phyloP scores from a whole-genome alignment of 2,329 filamentous ascomycete species.

The Thielaviopsis musarum region DNA sequence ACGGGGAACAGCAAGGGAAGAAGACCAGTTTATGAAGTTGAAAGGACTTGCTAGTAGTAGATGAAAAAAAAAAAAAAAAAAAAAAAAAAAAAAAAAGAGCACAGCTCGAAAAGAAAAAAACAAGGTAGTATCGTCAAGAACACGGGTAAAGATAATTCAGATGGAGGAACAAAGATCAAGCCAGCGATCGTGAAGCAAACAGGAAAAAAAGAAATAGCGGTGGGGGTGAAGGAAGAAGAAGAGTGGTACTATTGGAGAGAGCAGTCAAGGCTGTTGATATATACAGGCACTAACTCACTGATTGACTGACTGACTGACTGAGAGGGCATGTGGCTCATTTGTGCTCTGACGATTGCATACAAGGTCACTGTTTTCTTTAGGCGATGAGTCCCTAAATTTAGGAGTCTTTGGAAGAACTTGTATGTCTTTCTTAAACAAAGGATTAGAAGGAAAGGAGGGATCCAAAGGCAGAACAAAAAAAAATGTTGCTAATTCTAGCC shows the following conservation, averaged over 20 bases:
- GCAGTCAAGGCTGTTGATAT: no score
- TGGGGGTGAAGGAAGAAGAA: background rate
- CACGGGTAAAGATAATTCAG: background rate
- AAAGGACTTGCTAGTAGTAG: no score
- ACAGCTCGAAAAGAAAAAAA: background rate
- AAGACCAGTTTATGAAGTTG: background rate
- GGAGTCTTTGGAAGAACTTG: no score
- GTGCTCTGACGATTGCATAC: no score
- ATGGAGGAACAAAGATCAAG: background rate
- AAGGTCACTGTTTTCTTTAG: no score
- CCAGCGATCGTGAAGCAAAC: background rate
- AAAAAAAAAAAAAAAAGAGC: background rate
- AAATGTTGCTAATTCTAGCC: no score
- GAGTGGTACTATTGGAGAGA: background rate
- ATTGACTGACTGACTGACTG: no score
- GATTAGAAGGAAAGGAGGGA: no score
- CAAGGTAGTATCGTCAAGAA: background rate
- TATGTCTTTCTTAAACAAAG: no score
- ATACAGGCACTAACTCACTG: no score
- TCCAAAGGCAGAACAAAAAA: background rate
- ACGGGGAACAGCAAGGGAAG: background rate
- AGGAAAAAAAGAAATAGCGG: background rate
- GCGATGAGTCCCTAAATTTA: no score
- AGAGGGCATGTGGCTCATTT: no score
- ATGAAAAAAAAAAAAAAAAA: background rate